Base-by-base conservation (phyloP, 768 basidiomycete species). In the Galerina marginata region DNA sequence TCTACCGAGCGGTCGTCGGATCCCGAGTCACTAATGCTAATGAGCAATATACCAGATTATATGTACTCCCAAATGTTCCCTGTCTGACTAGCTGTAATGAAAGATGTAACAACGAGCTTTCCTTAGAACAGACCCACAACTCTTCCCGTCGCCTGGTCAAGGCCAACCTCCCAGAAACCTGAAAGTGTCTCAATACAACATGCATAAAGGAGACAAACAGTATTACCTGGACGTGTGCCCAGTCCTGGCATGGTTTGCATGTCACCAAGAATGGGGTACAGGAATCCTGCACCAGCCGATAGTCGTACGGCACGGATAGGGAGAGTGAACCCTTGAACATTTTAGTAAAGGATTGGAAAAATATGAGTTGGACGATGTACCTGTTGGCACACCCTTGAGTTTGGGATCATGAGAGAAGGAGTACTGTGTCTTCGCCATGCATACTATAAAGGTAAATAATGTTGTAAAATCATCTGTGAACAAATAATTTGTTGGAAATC, bases 181-280 rank as follows among this genome's bases (percentile, higher is more conserved):
- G 61, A 65, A 61, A 48, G 26, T 4, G 45, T 7, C 58, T 48
- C 54, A 62, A 43, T 54, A 60, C 65, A 57, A 7, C 62, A 7
- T 40, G 14, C 25, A 37, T 7, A 40, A 25, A n/a, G 25, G 15
- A 42, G 4, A 59, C 20, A 3, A 37, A 60, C 77, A 2, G 14
- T 26, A 25, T 65, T 59, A 87, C 91, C 93, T 73, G 95, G 95
- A 61, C 95, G 88, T 60, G 94, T 97, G 25, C 89, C 93, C 43
- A 97, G 84, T 66, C 95, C 96, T 45, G 96, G 96, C 94, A 99
- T 96, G 57, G 95, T 98, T 74, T 93, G 91, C 93, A 99, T 98
- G 73, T 96, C 94, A 40, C 92, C 93, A n/a, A 92, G 82, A 62
- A 98, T 85, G 23, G 96, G 96, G 75, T 96, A 97, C 64, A 99